Conservation (phyloP, 2,329 filamentous ascomycete species). For the Teratosphaeria pseudoeucalypti region DNA sequence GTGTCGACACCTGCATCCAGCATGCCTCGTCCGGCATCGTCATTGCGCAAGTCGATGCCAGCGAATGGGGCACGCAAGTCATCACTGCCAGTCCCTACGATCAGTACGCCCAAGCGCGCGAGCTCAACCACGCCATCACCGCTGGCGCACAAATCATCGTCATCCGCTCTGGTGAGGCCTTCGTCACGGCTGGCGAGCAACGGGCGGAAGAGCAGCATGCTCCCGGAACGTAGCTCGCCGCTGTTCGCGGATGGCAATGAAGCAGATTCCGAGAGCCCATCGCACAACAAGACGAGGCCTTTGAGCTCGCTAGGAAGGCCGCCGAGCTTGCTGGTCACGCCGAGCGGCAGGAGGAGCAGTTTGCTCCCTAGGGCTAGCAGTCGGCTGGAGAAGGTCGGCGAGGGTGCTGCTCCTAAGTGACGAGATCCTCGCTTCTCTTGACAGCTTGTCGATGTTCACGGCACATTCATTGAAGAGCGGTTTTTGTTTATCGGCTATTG, state of each 20-base stretch:
- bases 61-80: slow-evolving; percentile 2
- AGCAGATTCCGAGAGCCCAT: slow-evolving; percentile 18
- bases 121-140: slow-evolving; percentile 4
- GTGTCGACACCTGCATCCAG: neutral
- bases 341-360: slow-evolving; percentile 13
- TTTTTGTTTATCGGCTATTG: neutral
- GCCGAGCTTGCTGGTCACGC: neutral
- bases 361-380: slow-evolving; percentile 8
- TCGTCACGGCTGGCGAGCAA: slow-evolving; percentile 5
- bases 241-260: slow-evolving; percentile 15
- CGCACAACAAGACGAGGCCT: slow-evolving; percentile 11
- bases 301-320: slow-evolving; percentile 7
- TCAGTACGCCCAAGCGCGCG: slow-evolving; percentile 1
- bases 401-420: neutral
- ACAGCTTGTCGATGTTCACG: neutral
- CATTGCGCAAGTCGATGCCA: neutral
- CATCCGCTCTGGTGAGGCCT: slow-evolving; percentile 8
- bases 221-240: slow-evolving; percentile 6
- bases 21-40: slow-evolving; percentile 2
- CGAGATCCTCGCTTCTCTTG: neutral
- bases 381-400: neutral
- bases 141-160: slow-evolving; percentile 9
- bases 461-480: neutral
- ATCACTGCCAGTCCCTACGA: slow-evolving; percentile 1
- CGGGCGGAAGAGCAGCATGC: slow-evolving; percentile 14